Percentiles rank a stretch among this genome's conserved stretches.
Conservation (phyloP, 768 basidiomycete species). For the Serendipita sp. region DNA sequence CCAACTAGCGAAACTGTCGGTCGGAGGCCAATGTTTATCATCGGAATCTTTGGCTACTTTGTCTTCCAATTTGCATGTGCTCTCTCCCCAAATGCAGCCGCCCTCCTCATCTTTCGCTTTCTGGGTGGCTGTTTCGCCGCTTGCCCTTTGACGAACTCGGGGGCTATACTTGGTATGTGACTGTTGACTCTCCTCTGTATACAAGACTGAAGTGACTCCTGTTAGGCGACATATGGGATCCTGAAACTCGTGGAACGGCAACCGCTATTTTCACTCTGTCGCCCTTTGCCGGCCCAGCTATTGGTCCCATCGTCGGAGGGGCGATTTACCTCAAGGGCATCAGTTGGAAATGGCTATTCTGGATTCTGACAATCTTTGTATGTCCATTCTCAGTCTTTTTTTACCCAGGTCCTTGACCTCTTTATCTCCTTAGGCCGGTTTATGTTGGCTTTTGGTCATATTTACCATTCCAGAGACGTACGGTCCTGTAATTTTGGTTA, state of each 20-base stretch:
- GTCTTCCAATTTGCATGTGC: slow-evolving; percentile 23
- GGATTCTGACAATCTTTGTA: slow-evolving; percentile 21
- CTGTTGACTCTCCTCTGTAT: background rate
- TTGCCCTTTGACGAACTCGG: slow-evolving; percentile 24
- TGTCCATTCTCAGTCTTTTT: slow-evolving; percentile 13
- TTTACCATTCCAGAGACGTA: slow-evolving; percentile 7
- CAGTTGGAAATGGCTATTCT: slow-evolving; percentile 19
- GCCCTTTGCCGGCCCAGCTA: slow-evolving; percentile 22
- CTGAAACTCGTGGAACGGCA: slow-evolving; percentile 20
- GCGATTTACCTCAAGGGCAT: slow-evolving; percentile 19
- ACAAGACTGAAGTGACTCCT: background rate
- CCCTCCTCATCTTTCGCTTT: slow-evolving; percentile 24
- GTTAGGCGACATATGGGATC: slow-evolving; percentile 15
- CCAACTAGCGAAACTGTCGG: slow-evolving; percentile 21
- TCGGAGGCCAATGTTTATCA: slow-evolving; percentile 21
- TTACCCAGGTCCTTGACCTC: slow-evolving; percentile 14
- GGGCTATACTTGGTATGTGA: slow-evolving; percentile 16
- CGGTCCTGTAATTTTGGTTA: slow-evolving; percentile 17
- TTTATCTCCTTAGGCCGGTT: background rate
- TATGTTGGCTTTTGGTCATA: background rate
- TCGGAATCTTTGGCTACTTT: slow-evolving; percentile 12
- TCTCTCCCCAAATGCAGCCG: slow-evolving; percentile 21
- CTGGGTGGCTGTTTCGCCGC: slow-evolving; percentile 22
- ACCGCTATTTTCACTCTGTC: slow-evolving; percentile 20
- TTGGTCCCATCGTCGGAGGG: slow-evolving; percentile 22